Evolutionary conservation across 163 green algal species (phyloP).

Genomic region (Chloromonas sp.): DNA sequence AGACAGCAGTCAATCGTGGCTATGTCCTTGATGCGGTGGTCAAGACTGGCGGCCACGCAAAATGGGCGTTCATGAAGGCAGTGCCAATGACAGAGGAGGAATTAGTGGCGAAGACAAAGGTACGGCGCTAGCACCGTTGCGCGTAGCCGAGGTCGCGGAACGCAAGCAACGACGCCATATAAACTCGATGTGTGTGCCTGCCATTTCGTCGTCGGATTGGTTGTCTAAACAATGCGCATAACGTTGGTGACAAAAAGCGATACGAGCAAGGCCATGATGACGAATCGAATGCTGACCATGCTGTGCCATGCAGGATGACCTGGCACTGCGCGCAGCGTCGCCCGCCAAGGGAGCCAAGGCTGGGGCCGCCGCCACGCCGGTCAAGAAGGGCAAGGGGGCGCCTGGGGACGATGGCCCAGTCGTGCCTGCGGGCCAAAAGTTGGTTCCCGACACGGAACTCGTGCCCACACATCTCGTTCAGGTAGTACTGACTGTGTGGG

Average conservation of each 20-base stretch:
- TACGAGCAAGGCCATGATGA: background rate
- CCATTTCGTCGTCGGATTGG: no score
- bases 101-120: no score
- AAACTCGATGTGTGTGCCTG: no score
- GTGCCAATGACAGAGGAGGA: conserved; percentile 1
- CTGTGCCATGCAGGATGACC: background rate
- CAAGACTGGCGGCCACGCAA: conserved; percentile 21
- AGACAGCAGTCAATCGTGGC: conserved; percentile 30
- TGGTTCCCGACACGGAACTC: conserved; percentile 16
- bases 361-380: background rate
- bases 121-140: no score
- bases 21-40: conserved; percentile 74
- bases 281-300: background rate
- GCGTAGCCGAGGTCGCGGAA: no score
- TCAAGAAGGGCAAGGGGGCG: background rate
- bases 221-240: background rate
- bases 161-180: no score
- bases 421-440: conserved; percentile 13
- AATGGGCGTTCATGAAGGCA: conserved; percentile 11
- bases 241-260: no score
- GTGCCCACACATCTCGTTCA: conserved; percentile 27
- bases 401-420: conserved; percentile 1
- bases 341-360: background rate
- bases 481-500: conserved; percentile 18
- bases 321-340: background rate